These are phyloP conservation scores for Scenedesmus sp. DNA, from an alignment of 163 green algal genomes.

Conservation along the genomic window DNA sequence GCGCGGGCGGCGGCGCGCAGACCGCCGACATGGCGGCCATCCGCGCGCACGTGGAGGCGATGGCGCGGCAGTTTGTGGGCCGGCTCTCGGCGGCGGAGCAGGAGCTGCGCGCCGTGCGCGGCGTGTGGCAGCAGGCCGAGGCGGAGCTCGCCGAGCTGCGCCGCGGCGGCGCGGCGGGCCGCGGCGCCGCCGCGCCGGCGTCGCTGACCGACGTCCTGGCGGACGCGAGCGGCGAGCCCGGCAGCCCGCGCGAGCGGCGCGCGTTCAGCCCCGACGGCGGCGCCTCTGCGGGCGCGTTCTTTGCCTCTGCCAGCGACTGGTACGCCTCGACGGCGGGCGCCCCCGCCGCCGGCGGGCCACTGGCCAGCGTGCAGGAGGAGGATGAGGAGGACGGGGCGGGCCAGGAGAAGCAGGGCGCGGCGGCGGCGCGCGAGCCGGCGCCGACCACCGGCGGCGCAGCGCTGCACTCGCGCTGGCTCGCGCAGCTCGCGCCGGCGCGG, in stretches of 20 bases:
- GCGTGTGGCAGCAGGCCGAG: constrained; percentile 40
- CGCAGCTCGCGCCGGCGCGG: neutral
- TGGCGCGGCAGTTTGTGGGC: constrained; percentile 30
- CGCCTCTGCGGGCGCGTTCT: no score
- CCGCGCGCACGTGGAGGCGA: constrained; percentile 24
- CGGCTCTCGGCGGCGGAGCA: constrained; percentile 23
- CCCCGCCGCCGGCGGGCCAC: no score
- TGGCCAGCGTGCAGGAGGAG: no score
- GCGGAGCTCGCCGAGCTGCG: constrained; percentile 17
- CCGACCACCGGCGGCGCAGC: neutral
- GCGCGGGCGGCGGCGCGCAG: no score
- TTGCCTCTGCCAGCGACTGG: no score
- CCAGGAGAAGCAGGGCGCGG: no score
- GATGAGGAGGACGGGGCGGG: no score
- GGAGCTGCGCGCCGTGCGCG: constrained; percentile 15
- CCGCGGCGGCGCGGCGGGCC: neutral
- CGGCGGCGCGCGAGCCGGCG: no score
- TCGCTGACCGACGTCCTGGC: neutral
- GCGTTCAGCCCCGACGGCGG: no score
- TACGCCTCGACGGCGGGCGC: no score
- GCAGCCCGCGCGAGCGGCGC: no score
- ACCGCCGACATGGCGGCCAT: constrained; percentile 19
- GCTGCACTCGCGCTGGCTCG: neutral
- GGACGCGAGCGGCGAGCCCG: no score
- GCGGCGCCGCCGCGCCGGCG: neutral